A percentile compares a stretch with the other conserved stretches of the same genome.
Conservation (phyloP, 139 green algal species). For the Nannochloris sp. region DNA sequence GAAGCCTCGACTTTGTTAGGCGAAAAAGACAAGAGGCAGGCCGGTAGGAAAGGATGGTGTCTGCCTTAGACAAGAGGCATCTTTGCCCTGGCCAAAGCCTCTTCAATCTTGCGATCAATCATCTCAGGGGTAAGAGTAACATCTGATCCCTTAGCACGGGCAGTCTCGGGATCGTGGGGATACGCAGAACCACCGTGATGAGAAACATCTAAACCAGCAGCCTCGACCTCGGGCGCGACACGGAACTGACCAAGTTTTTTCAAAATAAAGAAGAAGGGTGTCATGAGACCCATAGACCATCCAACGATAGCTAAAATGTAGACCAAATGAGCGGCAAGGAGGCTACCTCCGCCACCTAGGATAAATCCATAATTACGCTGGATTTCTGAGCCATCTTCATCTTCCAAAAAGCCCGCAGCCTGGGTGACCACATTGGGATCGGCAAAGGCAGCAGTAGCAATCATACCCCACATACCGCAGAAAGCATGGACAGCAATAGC, state of each 20-base stretch:
- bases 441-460: constrained; percentile 51
- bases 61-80: too few species aligned
- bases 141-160: neutral
- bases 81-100: constrained; percentile 15
- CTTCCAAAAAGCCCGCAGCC: constrained; percentile 24
- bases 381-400: neutral
- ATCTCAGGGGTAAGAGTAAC: constrained; percentile 19
- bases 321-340: constrained; percentile 52
- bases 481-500: constrained; percentile 72
- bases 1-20: too few species aligned
- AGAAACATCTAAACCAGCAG: constrained; percentile 54
- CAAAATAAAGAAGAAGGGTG: constrained; percentile 63
- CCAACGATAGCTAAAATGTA: constrained; percentile 44
- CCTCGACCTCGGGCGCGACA: constrained; percentile 54
- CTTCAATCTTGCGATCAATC: constrained; percentile 36
- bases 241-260: constrained; percentile 56
- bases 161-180: constrained; percentile 8
- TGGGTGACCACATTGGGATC: constrained; percentile 28
- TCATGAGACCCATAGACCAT: constrained; percentile 58
- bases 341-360: constrained; percentile 43
- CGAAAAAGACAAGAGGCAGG: too few species aligned
- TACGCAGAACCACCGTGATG: constrained; percentile 56
- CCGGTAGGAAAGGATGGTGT: too few species aligned
- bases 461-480: constrained; percentile 53
- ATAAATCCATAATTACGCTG: constrained; percentile 43